Percentiles rank a stretch among this genome's conserved stretches.
Conservation (phyloP, 768 basidiomycete species). For the Kwoniella sp. region DNA sequence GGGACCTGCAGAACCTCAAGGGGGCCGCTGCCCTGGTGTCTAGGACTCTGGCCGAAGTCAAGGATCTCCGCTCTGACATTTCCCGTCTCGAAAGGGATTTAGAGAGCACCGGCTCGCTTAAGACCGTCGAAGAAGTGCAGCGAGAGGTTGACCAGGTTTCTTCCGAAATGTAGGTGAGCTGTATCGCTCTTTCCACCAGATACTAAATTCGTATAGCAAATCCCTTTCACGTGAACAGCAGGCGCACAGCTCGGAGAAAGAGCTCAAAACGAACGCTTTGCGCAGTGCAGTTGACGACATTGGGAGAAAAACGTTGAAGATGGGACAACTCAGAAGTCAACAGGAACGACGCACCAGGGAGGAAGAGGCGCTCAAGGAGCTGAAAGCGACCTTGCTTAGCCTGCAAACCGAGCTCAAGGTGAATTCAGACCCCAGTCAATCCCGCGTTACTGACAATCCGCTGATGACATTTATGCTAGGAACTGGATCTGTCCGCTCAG, state of each 20-base stretch:
- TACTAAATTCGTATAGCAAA: slow-evolving; percentile 23
- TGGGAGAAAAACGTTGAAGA: slow-evolving; percentile 25
- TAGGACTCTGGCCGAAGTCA: slow-evolving; percentile 43
- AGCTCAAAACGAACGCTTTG: slow-evolving; percentile 29
- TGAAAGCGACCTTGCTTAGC: slow-evolving; percentile 21
- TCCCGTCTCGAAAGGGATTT: slow-evolving; percentile 65
- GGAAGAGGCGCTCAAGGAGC: slow-evolving; percentile 37
- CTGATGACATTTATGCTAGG: slow-evolving; percentile 13
- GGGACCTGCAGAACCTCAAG: slow-evolving; percentile 56
- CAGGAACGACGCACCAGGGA: slow-evolving; percentile 30
- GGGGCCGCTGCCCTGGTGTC: slow-evolving; percentile 43
- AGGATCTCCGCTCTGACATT: slow-evolving; percentile 60
- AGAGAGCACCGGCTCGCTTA: slow-evolving; percentile 65
- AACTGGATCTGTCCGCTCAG: slow-evolving; percentile 33
- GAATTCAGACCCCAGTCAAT: background rate
- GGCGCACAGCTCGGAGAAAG: slow-evolving; percentile 28
- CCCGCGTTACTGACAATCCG: background rate
- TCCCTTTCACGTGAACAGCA: slow-evolving; percentile 32
- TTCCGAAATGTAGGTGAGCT: slow-evolving; percentile 58
- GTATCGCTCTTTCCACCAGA: background rate
- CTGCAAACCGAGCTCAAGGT: slow-evolving; percentile 40
- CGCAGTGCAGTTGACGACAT: slow-evolving; percentile 29
- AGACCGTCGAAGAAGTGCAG: slow-evolving; percentile 82
- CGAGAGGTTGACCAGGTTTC: slow-evolving; percentile 64
- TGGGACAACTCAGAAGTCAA: slow-evolving; percentile 30